Evolutionary conservation across 2,329 filamentous ascomycete species (phyloP).

Genomic region (Metarhizium album): DNA sequence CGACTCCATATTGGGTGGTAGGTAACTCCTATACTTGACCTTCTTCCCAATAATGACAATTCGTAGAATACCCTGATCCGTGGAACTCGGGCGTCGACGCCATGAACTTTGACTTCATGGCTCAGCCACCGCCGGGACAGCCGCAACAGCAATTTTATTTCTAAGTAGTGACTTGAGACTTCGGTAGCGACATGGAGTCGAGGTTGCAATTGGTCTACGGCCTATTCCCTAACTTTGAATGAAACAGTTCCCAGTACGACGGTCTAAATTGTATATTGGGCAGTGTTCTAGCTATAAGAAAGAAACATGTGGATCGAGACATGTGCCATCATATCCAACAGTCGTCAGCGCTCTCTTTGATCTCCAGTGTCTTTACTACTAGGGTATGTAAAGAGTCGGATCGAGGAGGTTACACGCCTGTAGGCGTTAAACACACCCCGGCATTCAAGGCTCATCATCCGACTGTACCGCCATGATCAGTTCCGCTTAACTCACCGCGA

Average conservation of each 20-base stretch:
- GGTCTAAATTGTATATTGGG: neutral
- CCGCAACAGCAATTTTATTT: slow-evolving; percentile 49
- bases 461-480: slow-evolving; percentile 17
- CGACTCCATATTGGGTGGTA: slow-evolving; percentile 59
- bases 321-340: neutral
- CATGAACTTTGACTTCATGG: slow-evolving; percentile 51
- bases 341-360: slow-evolving; percentile 42
- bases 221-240: neutral
- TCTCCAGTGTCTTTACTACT: slow-evolving; percentile 29
- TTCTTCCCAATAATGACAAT: neutral
- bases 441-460: slow-evolving; percentile 36
- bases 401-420: slow-evolving; percentile 28
- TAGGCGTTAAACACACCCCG: slow-evolving; percentile 20
- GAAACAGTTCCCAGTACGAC: neutral
- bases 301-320: neutral
- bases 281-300: neutral
- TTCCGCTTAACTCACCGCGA: neutral
- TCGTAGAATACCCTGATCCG: slow-evolving; percentile 45
- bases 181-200: neutral
- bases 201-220: neutral
- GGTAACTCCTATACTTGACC: slow-evolving; percentile 16
- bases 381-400: slow-evolving; percentile 2
- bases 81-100: slow-evolving; percentile 44
- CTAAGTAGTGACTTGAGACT: slow-evolving; percentile 16
- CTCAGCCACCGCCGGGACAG: slow-evolving; percentile 48